Evolutionary conservation across 129 eudicot species (phyloP).

Genomic region (Artemisia argyi): DNA sequence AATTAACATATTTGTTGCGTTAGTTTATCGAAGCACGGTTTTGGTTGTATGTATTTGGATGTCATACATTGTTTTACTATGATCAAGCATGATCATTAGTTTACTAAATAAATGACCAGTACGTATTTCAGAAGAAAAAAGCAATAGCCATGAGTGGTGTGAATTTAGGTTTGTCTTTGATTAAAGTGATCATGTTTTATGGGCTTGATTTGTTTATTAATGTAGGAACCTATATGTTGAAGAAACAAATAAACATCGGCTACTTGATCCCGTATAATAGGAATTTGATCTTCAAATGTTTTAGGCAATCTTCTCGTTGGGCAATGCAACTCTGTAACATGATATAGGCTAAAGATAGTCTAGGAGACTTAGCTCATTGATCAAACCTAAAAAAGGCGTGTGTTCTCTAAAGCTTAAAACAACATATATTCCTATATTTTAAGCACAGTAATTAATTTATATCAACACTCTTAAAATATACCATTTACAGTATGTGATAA

Average conservation of each 20-base stretch:
- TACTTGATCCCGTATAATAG: conserved; percentile 35
- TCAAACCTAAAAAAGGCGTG: conserved; percentile 13
- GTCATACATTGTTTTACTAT: no score
- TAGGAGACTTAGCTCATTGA: not conserved
- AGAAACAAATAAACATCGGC: conserved; percentile 31
- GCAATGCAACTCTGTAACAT: conserved; percentile 27
- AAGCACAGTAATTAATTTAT: no score
- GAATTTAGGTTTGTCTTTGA: conserved; percentile 19
- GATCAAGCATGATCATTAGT: no score
- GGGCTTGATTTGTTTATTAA: conserved; percentile 16
- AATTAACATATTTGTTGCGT: no score
- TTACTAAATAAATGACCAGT: no score
- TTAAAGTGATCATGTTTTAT: conserved; percentile 31
- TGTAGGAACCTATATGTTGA: conserved; percentile 17
- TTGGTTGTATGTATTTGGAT: no score
- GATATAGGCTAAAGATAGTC: conserved; percentile 5
- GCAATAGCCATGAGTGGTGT: not conserved
- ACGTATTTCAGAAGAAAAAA: not conserved
- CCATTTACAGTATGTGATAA: no score
- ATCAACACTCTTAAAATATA: no score
- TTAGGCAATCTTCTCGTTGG: conserved; percentile 24
- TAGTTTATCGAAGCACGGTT: no score
- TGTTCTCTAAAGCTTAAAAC: conserved; percentile 9
- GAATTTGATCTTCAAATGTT: conserved; percentile 22
- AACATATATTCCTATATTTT: not conserved